A percentile compares a stretch with the other conserved stretches of the same genome.
These are phyloP conservation scores for Oryza meridionalis DNA, from an alignment of 176 grass and related monocot species.

Conservation along the genomic window DNA sequence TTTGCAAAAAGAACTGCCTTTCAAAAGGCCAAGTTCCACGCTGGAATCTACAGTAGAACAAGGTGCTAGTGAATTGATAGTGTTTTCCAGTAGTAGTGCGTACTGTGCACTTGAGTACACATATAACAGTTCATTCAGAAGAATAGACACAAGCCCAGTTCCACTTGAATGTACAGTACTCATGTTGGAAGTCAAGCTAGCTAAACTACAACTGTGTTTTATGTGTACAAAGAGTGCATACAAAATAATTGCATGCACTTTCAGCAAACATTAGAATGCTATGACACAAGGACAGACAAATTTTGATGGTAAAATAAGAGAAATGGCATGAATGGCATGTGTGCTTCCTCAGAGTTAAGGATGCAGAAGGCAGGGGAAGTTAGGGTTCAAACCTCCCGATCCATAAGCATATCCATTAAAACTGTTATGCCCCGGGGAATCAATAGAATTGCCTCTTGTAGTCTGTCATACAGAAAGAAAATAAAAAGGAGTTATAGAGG, in stretches of 20 bases:
- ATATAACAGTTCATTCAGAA: neutral
- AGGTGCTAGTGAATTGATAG: neutral
- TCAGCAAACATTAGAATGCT: neutral
- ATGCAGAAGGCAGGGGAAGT: neutral
- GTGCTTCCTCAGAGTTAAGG: conserved; percentile 17
- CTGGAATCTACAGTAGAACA: conserved; percentile 1
- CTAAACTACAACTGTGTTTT: neutral
- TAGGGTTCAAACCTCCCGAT: conserved; percentile 73
- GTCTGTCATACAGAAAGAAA: conserved; percentile 59
- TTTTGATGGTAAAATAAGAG: neutral
- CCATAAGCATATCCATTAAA: conserved; percentile 99
- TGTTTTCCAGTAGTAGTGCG: neutral
- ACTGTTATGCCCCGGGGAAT: conserved; percentile 97
- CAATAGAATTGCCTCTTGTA: conserved; percentile 96
- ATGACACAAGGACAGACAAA: neutral
- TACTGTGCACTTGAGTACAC: neutral
- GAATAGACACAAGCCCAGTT: conserved; percentile 8
- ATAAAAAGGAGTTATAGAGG: conserved; percentile 36
- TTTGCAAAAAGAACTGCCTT: conserved; percentile 22
- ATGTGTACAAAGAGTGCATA: neutral
- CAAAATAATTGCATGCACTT: neutral
- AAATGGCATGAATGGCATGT: conserved; percentile 23
- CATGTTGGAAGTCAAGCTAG: conserved; percentile 14
- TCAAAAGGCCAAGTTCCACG: neutral
- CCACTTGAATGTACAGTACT: conserved; percentile 16